Base-by-base conservation (phyloP, 768 basidiomycete genomes). In the Pleurotus djamor region DNA sequence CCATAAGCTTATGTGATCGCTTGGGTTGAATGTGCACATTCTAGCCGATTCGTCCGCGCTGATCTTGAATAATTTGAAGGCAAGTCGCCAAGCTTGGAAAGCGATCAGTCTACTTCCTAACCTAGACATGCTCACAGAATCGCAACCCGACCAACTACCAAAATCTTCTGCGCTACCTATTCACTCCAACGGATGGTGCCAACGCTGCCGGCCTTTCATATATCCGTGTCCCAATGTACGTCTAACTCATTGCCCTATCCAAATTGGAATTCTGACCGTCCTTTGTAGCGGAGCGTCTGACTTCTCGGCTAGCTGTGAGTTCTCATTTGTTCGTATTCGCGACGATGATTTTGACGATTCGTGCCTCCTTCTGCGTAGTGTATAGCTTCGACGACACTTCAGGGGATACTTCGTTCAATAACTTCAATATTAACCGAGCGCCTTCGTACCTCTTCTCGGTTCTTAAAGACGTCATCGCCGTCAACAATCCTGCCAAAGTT, bases 1-100 rank as follows among this genome's bases (percentile, higher is more conserved):
- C 38, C 38, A 41, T n/a, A 2, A 9, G 9, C 4, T 41, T 4
- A 9, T 16, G 35, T n/a, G 38, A n/a, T 1, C 38, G 16, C 21
- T n/a, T 28, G 32, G 14, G 41, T 14, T 54, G n/a, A 38, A 10
- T 14, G 13, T 34, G 38, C 38, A n/a, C 51, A 28, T 50, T 32
- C 6, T 61, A 91, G 89, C 89, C 35, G 90, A 92, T 67, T 89
- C 88, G 2, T 85, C 89, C 8, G 88, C 89, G 0, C 71, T 78
- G 34, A 71, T 81, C 28, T 70, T 91, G 33, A 84, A 74, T 64
- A 83, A 83, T 60, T 71, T 92, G 59, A 92, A 92, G 82, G 91
- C 86, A 61, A 12, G 63, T 33, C 9, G 49, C 16, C 54, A 2
- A 13, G 28, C 33, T 43, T 28, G 50, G 57, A 37, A 65, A n/a